A percentile compares a stretch with the other conserved stretches of the same genome.
Evolutionary conservation across 2,329 filamentous ascomycete genomes (phyloP).

Genomic region (Geosmithia flava): DNA sequence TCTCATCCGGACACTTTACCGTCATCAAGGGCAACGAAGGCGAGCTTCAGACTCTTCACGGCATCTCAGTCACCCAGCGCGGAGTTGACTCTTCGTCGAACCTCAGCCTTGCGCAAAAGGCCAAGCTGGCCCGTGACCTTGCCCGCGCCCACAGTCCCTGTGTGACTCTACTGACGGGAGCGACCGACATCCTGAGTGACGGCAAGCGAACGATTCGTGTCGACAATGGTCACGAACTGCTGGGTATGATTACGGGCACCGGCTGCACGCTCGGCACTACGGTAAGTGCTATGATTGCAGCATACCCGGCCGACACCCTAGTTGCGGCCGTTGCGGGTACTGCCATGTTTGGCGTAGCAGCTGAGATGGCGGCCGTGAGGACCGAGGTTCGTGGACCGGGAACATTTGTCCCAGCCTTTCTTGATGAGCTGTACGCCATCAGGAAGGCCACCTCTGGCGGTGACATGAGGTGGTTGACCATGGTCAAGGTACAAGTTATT

Average conservation of each 20-base stretch:
- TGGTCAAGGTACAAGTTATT: slow-evolving; percentile 33
- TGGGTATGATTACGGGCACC: slow-evolving; percentile 63
- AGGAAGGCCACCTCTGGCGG: slow-evolving; percentile 33
- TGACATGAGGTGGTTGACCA: slow-evolving; percentile 36
- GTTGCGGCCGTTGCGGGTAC: slow-evolving; percentile 60
- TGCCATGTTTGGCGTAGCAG: slow-evolving; percentile 63
- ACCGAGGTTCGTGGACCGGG: slow-evolving; percentile 65
- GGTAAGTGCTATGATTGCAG: slow-evolving; percentile 63
- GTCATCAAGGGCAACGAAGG: slow-evolving; percentile 92
- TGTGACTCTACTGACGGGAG: slow-evolving; percentile 73
- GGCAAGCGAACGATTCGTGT: slow-evolving; percentile 56
- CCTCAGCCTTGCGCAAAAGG: slow-evolving; percentile 38
- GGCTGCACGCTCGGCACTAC: slow-evolving; percentile 80
- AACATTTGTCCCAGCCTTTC: slow-evolving; percentile 72
- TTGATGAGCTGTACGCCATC: slow-evolving; percentile 54
- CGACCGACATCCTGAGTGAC: slow-evolving; percentile 66
- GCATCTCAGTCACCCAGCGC: slow-evolving; percentile 46
- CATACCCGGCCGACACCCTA: slow-evolving; percentile 51
- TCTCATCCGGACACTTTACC: slow-evolving; percentile 65
- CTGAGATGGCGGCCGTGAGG: slow-evolving; percentile 55
- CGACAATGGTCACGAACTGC: slow-evolving; percentile 61
- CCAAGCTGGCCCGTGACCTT: slow-evolving; percentile 49
- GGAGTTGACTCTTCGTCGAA: slow-evolving; percentile 71
- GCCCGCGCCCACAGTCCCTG: slow-evolving; percentile 57
- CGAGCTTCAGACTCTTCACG: slow-evolving; percentile 66